Conservation (phyloP, 768 basidiomycete species). For the Amanita rubescens region DNA sequence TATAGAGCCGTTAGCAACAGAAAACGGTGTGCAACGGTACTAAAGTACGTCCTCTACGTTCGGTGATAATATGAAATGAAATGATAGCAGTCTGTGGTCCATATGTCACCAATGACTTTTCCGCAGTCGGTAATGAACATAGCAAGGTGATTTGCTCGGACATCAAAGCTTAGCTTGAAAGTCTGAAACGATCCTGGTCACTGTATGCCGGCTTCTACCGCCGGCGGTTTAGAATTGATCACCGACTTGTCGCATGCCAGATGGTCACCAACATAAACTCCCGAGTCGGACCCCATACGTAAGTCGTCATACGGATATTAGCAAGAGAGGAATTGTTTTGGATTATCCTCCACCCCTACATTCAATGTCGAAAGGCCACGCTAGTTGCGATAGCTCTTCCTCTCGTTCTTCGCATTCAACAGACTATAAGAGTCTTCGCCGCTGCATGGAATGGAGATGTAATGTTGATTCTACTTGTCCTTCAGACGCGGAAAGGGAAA, state of each 20-base stretch:
- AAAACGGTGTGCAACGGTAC: too few relatives aligned
- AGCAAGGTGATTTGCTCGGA: too few relatives aligned
- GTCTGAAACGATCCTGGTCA: background rate
- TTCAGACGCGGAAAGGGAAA: background rate
- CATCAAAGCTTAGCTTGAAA: too few relatives aligned
- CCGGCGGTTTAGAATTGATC: background rate
- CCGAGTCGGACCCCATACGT: slow-evolving; percentile 3
- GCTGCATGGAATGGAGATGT: slow-evolving; percentile 4
- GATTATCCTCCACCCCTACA: background rate
- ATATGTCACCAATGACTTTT: too few relatives aligned
- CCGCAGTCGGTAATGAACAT: too few relatives aligned
- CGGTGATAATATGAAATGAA: too few relatives aligned
- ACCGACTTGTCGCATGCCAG: background rate
- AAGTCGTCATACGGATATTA: background rate
- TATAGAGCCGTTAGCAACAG: too few relatives aligned
- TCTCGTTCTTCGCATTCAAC: background rate
- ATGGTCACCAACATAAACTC: background rate
- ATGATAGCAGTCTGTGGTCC: too few relatives aligned
- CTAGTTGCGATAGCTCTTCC: background rate
- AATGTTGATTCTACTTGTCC: background rate
- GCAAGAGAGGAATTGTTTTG: background rate
- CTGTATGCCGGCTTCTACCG: background rate
- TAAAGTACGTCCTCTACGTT: too few relatives aligned
- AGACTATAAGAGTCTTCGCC: background rate
- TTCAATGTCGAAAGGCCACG: background rate